Conservation (phyloP, 2,329 filamentous ascomycete species). For the Monilinia laxa region DNA sequence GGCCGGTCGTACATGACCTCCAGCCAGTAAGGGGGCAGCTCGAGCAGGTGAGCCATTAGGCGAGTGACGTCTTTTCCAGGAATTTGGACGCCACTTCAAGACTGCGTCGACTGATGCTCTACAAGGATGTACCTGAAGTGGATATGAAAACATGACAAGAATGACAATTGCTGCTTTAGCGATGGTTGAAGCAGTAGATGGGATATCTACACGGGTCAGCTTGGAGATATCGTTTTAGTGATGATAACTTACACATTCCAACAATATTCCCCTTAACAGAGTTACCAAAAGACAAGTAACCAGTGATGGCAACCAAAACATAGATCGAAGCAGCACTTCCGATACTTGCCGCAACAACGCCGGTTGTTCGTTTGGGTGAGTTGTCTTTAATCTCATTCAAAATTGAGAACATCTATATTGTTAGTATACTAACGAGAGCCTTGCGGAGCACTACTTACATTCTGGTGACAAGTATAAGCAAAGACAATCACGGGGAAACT, state of each 20-base stretch:
- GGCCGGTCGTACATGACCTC: slow-evolving; percentile 47
- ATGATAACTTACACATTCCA: slow-evolving; percentile 70
- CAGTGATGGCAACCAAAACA: slow-evolving; percentile 87
- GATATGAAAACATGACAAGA: slow-evolving; percentile 94
- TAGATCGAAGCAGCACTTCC: slow-evolving; percentile 87
- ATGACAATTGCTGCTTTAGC: slow-evolving; percentile 94
- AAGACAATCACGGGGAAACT: slow-evolving; percentile 95
- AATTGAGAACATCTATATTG: slow-evolving; percentile 89
- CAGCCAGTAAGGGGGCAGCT: slow-evolving; percentile 43
- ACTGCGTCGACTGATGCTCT: slow-evolving; percentile 93
- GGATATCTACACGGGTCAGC: slow-evolving; percentile 51
- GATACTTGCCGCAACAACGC: slow-evolving; percentile 79
- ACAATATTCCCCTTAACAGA: slow-evolving; percentile 90
- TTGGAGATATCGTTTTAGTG: slow-evolving; percentile 9
- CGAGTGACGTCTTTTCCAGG: slow-evolving; percentile 40
- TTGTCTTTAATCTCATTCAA: slow-evolving; percentile 91
- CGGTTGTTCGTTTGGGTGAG: slow-evolving; percentile 67
- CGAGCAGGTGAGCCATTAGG: slow-evolving; percentile 42
- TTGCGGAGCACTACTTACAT: slow-evolving; percentile 54
- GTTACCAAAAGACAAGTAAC: slow-evolving; percentile 93
- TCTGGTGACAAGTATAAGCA: slow-evolving; percentile 99
- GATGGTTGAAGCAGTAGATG: slow-evolving; percentile 81
- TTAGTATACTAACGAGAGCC: slow-evolving; percentile 34
- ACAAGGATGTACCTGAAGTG: slow-evolving; percentile 92
- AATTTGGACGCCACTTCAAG: slow-evolving; percentile 80